Percentiles rank a stretch among this genome's conserved stretches.
Evolutionary conservation across 306 rosid genomes (phyloP).

Genomic region (Casuarina glauca): DNA sequence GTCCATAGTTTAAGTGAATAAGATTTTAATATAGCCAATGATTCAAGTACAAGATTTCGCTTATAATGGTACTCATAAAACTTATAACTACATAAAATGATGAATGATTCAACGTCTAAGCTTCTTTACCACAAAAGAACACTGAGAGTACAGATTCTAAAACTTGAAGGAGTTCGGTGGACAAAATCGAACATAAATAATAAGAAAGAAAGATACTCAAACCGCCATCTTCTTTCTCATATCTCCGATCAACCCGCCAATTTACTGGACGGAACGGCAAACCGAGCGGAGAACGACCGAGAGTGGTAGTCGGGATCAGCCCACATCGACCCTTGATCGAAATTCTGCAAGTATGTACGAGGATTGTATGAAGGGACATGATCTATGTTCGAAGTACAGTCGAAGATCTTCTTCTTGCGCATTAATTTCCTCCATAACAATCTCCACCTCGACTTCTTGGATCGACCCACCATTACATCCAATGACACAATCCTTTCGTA

Average conservation of each 20-base stretch:
- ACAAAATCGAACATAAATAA: neutral
- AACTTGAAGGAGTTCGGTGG: neutral
- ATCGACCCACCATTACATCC: conserved; percentile 19
- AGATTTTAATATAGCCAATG: too few species aligned
- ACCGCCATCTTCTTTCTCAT: conserved; percentile 13
- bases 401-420: conserved; percentile 52
- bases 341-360: conserved; percentile 61
- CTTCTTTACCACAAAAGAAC: neutral
- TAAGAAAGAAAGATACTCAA: conserved; percentile 4
- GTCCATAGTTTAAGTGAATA: too few species aligned
- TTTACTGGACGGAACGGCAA: conserved; percentile 52
- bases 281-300: conserved; percentile 79
- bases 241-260: conserved; percentile 10
- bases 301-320: conserved; percentile 50
- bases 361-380: conserved; percentile 54
- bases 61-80: neutral
- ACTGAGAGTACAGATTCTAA: neutral
- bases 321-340: conserved; percentile 54
- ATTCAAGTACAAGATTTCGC: too few species aligned
- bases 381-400: conserved; percentile 25
- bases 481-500: conserved; percentile 27
- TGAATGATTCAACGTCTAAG: neutral
- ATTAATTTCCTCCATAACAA: conserved; percentile 60
- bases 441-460: conserved; percentile 45
- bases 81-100: too few species aligned